Conservation (phyloP, 768 basidiomycete species). For the Termitomyces sp. region DNA sequence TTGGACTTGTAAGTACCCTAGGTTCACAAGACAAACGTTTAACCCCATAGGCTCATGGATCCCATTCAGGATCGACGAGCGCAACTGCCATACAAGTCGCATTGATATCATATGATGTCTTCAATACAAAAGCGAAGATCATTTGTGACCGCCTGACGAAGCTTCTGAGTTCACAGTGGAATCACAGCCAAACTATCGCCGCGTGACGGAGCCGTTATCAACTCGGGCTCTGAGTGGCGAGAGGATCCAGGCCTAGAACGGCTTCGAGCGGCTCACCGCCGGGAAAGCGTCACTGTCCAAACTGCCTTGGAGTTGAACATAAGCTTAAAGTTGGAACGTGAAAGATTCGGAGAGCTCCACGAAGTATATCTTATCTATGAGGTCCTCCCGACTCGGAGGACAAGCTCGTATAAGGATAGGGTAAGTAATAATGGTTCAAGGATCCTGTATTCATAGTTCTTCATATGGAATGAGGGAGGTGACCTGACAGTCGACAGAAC, state of each 20-base stretch:
- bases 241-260: not conserved
- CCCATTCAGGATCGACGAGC: no score
- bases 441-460: no score
- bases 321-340: not conserved
- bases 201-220: not conserved
- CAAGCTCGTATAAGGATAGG: not conserved
- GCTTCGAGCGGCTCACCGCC: not conserved
- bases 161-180: not conserved
- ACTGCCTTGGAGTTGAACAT: not conserved
- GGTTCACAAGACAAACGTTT: no score
- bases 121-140: not conserved
- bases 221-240: not conserved
- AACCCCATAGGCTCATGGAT: no score
- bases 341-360: not conserved
- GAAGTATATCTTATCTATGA: not conserved
- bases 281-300: not conserved
- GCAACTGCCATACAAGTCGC: not conserved
- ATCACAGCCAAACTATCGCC: not conserved
- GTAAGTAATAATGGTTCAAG: no score
- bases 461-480: no score
- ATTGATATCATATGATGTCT: not conserved
- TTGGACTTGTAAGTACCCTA: no score
- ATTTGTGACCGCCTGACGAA: not conserved
- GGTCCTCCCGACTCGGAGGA: not conserved
- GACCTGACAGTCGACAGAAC: no score